phyloP scores from a whole-genome alignment of 2,329 filamentous ascomycete genomes.

The Colletotrichum tanaceti region DNA sequence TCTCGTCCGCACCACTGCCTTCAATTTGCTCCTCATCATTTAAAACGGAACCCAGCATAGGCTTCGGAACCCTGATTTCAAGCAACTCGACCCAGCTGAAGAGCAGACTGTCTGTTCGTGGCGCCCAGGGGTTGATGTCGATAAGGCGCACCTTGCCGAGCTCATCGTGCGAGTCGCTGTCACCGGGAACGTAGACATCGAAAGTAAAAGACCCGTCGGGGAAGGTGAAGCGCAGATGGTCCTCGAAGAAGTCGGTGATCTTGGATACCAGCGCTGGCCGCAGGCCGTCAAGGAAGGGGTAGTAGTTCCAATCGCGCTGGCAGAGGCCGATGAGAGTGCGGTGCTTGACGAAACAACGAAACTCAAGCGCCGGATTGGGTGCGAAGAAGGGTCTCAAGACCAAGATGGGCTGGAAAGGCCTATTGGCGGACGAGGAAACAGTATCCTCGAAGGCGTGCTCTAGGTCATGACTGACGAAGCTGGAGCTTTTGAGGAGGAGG shows the following conservation, averaged over 20 bases:
- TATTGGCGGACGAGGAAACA: constrained; percentile 53
- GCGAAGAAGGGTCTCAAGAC: constrained; percentile 89
- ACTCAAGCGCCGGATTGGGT: constrained; percentile 91
- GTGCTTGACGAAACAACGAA: constrained; percentile 92
- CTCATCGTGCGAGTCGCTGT: constrained; percentile 63
- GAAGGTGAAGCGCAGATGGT: constrained; percentile 79
- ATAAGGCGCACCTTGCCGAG: constrained; percentile 85
- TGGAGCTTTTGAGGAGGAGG: constrained; percentile 91
- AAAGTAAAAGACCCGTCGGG: constrained; percentile 88
- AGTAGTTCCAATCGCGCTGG: constrained; percentile 91
- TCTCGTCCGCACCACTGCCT: constrained; percentile 51
- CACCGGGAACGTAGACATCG: constrained; percentile 89
- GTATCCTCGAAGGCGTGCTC: constrained; percentile 90
- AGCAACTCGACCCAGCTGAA: constrained; percentile 93
- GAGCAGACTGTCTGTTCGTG: constrained; percentile 85
- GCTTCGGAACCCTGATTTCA: constrained; percentile 71
- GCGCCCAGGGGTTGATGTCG: constrained; percentile 96
- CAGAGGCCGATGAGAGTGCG: constrained; percentile 83
- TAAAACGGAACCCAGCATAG: constrained; percentile 62
- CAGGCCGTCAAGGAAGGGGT: constrained; percentile 78
- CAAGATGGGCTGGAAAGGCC: constrained; percentile 77
- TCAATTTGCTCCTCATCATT: constrained; percentile 52
- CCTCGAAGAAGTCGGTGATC: constrained; percentile 81
- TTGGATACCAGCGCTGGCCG: constrained; percentile 73
- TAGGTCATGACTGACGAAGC: constrained; percentile 93